Conservation (phyloP, 2,329 filamentous ascomycete species). For the Fusarium continuum region DNA sequence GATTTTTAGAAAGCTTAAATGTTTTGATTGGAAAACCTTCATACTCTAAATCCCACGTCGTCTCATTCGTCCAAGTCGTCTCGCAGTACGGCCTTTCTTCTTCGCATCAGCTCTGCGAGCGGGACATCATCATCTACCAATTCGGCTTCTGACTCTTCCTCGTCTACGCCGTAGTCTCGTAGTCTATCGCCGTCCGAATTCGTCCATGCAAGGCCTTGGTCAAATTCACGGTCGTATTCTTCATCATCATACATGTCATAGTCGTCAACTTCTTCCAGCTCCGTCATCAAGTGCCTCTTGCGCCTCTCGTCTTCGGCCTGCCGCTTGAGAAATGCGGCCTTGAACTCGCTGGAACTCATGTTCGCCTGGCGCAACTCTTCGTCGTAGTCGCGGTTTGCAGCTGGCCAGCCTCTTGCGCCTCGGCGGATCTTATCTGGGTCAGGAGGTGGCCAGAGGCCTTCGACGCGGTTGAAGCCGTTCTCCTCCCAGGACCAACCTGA, state of each 20-base stretch:
- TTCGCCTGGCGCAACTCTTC: conserved; percentile 49
- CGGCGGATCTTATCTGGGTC: conserved; percentile 69
- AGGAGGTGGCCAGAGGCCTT: conserved; percentile 69
- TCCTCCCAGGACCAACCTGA: conserved; percentile 72
- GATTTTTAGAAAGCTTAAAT: conserved; percentile 29
- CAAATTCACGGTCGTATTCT: conserved; percentile 55
- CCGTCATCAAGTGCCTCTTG: conserved; percentile 54
- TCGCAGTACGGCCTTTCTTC: conserved; percentile 55
- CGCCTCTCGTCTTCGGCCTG: conserved; percentile 59
- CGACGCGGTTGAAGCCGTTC: conserved; percentile 77
- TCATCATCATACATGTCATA: conserved; percentile 67
- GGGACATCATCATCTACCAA: conserved; percentile 69
- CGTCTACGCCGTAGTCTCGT: conserved; percentile 81
- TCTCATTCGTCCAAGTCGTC: conserved; percentile 46
- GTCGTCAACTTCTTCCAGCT: conserved; percentile 65
- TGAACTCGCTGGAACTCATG: conserved; percentile 54
- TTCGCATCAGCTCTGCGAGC: conserved; percentile 71
- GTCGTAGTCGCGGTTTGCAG: conserved; percentile 48
- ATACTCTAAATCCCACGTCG: conserved; percentile 33
- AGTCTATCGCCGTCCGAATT: conserved; percentile 80
- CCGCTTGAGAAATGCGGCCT: conserved; percentile 59
- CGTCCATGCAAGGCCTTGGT: conserved; percentile 66
- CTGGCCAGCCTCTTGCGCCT: conserved; percentile 52
- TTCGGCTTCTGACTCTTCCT: conserved; percentile 62
- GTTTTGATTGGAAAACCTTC: conserved; percentile 17